Evolutionary conservation across 805 yeast genomes (phyloP).

Genomic region (Cyberlindnera americana): DNA sequence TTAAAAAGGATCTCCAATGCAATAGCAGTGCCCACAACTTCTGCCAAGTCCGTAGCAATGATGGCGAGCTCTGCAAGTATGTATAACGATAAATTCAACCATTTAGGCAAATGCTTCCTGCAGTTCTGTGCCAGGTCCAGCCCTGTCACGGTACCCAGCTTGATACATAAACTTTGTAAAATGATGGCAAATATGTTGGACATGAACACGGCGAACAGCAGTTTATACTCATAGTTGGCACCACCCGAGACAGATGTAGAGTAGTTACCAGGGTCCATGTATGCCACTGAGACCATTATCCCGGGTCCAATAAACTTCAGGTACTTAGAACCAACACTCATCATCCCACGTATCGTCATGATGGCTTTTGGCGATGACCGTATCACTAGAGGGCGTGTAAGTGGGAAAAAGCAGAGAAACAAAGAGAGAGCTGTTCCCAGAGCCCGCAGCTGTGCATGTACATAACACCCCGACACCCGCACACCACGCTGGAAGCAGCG

Average conservation of each 20-base stretch:
- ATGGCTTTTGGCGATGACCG: too few species aligned
- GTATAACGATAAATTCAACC: constrained; percentile 59
- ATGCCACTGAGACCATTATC: constrained; percentile 72
- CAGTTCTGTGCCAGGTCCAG: constrained; percentile 77
- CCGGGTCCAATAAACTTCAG: constrained; percentile 74
- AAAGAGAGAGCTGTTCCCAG: too few species aligned
- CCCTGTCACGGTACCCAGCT: constrained; percentile 77
- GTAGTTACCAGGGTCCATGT: constrained; percentile 85
- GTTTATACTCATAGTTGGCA: constrained; percentile 64
- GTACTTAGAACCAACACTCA: constrained; percentile 38
- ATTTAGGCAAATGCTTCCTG: constrained; percentile 56
- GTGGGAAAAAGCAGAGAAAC: too few species aligned
- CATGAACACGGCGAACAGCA: constrained; percentile 60
- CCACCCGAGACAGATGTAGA: constrained; percentile 82
- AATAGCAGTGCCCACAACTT: constrained; percentile 91
- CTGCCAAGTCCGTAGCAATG: constrained; percentile 90
- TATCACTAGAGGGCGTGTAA: too few species aligned
- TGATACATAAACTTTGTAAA: constrained; percentile 66
- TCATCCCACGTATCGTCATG: not conserved
- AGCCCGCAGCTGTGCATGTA: too few species aligned
- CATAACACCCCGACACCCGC: too few species aligned
- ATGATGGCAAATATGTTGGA: constrained; percentile 72
- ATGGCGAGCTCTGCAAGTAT: constrained; percentile 80
- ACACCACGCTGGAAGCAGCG: too few species aligned
- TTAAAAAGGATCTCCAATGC: constrained; percentile 72